phyloP scores from a whole-genome alignment of 73 alveolate species.

The Paramecium pentaurelia region DNA sequence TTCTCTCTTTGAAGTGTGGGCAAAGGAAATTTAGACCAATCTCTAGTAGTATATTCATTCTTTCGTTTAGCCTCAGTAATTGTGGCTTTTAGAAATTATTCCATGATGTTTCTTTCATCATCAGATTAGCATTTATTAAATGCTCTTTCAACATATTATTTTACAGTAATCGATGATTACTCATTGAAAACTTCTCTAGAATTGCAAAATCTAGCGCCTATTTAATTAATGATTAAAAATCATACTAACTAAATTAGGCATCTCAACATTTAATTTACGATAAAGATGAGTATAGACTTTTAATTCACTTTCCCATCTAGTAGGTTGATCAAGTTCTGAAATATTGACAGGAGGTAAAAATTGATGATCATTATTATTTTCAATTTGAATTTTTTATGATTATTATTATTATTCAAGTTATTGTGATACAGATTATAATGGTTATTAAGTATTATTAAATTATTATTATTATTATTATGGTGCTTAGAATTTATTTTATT shows the following conservation, averaged over 20 bases:
- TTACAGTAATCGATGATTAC: background rate
- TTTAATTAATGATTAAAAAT: background rate
- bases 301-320: constrained; percentile 13
- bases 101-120: constrained; percentile 67
- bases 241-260: constrained; percentile 36
- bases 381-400: background rate
- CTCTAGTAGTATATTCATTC: constrained; percentile 48
- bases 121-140: constrained; percentile 67
- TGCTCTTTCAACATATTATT: constrained; percentile 68
- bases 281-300: background rate
- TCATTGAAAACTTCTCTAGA: constrained; percentile 28
- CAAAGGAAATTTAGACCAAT: constrained; percentile 71
- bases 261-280: background rate
- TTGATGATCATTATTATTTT: background rate
- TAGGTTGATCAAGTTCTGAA: constrained; percentile 2
- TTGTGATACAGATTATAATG: background rate
- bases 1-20: constrained; percentile 71
- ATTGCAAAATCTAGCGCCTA: constrained; percentile 30
- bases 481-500: background rate
- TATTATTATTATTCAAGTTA: background rate
- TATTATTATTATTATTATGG: background rate
- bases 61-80: constrained; percentile 60
- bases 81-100: constrained; percentile 46
- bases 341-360: background rate
- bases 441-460: background rate